Evolutionary conservation across 225 moss, liverwort and hornwort genomes (phyloP), one percentile per base, ranked within the genome.

Genomic region (Neckera pumila): DNA sequence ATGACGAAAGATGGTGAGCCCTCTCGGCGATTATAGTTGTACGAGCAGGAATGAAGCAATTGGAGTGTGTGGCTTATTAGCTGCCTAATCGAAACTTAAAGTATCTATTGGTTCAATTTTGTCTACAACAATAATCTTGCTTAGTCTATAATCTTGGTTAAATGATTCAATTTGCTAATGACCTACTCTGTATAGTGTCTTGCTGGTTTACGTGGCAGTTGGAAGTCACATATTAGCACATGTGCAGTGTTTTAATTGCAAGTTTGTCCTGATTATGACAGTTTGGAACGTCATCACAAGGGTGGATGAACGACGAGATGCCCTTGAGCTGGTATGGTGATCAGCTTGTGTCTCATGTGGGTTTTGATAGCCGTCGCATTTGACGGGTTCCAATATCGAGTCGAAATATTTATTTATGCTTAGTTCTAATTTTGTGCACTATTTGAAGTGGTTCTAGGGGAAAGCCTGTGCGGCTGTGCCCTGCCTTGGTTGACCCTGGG

Each of bases 301-400:
- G 89, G 89, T 87, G 79, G 86, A 94, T 54, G 99, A 99, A 91
- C 95, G 99, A 72, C 95, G 96, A 87, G 97, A 96, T 81, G 83
- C 95, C 49, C 94, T 96, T 89, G 91, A 96, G 87, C 95, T 95
- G 96, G 97, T 96, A 94, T 80, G 51, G 74, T 51, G 34, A 87
- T 89, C 59, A 65, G 84, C 82, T 74, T 38, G 26, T 85, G 85
- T 74, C 76, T 82, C 72, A 19, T 65, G 38, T 67, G 79, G 82
- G 56, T 76, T 45, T 45, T 86, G 83, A 83, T 75, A 86, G 40
- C 66, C 86, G 86, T 79, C 17, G 20, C 64, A 31, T 86, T 71
- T 76, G 57, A 61, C 28, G 67, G 23, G 28, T 42, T 90, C 76
- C 38, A 54, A 31, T 76, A 17, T 73, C 51, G 51, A 88, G 73